These are phyloP conservation scores for Ophioceras dolichostomum DNA, from an alignment of 2,329 filamentous ascomycete genomes.

Conservation along the genomic window DNA sequence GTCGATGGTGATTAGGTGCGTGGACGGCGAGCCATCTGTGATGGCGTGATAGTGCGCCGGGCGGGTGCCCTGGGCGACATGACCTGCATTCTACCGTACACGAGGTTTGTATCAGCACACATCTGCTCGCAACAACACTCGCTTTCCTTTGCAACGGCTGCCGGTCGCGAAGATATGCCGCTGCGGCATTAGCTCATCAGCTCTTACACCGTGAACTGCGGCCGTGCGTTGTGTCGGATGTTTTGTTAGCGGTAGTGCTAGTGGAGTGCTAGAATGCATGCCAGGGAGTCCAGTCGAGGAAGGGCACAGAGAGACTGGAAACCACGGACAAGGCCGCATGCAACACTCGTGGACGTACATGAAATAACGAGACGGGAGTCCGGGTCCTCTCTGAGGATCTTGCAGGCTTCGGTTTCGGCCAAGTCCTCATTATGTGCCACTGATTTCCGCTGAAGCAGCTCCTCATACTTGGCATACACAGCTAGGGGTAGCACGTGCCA, in stretches of 20 bases:
- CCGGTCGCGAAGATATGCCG: no score
- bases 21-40: conserved; percentile 55
- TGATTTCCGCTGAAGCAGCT: conserved; percentile 39
- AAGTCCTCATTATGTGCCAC: conserved; percentile 40
- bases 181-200: no score
- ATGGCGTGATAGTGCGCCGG: conserved; percentile 59
- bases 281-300: conserved; percentile 3
- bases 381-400: conserved; percentile 49
- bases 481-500: conserved; percentile 84
- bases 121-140: no score
- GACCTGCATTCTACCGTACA: conserved; percentile 60
- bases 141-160: no score
- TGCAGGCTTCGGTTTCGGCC: conserved; percentile 44
- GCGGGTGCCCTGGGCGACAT: conserved; percentile 67
- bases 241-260: no score
- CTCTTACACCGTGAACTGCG: conserved; percentile 54
- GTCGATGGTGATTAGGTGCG: conserved; percentile 75
- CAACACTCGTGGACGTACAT: conserved; percentile 39
- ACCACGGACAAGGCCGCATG: conserved; percentile 8
- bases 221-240: no score
- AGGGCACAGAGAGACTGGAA: conserved; percentile 14
- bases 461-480: conserved; percentile 62
- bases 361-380: conserved; percentile 51
- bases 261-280: no score
- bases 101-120: no score